phyloP scores from a whole-genome alignment of 2,329 filamentous ascomycete species.

The Phialemoniopsis sp. region DNA sequence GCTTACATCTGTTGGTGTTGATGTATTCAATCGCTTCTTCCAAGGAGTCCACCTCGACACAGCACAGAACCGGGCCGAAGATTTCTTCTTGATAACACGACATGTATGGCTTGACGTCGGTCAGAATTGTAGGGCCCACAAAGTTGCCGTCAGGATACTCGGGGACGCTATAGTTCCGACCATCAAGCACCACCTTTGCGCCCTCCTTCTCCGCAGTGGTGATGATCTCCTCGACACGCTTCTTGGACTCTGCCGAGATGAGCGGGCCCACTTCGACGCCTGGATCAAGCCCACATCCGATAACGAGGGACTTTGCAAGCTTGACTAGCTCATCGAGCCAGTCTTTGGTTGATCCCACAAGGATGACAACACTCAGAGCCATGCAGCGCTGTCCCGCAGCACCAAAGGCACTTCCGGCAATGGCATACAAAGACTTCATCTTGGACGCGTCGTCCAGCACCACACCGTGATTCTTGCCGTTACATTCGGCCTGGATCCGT shows the following conservation, averaged over 20 bases:
- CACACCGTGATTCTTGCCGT: slow-evolving; percentile 67
- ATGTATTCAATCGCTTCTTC: slow-evolving; percentile 27
- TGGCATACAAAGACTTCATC: slow-evolving; percentile 63
- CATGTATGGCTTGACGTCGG: slow-evolving; percentile 25
- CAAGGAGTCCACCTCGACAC: slow-evolving; percentile 23
- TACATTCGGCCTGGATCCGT: slow-evolving; percentile 65
- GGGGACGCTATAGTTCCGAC: slow-evolving; percentile 12
- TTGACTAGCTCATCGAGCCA: slow-evolving; percentile 62
- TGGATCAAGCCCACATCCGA: slow-evolving; percentile 15
- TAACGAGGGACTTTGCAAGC: slow-evolving; percentile 49
- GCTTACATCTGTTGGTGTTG: slow-evolving; percentile 17
- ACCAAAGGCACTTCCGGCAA: slow-evolving; percentile 63
- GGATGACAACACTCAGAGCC: slow-evolving; percentile 62
- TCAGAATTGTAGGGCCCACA: slow-evolving; percentile 26
- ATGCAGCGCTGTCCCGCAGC: slow-evolving; percentile 68
- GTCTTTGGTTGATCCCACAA: slow-evolving; percentile 61
- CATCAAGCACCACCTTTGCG: slow-evolving; percentile 14
- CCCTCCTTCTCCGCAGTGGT: slow-evolving; percentile 13
- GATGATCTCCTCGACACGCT: slow-evolving; percentile 14
- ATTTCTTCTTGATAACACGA: slow-evolving; percentile 28
- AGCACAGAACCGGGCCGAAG: slow-evolving; percentile 29
- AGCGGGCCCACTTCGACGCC: slow-evolving; percentile 15
- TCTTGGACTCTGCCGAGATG: slow-evolving; percentile 13
- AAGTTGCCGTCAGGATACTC: slow-evolving; percentile 13
- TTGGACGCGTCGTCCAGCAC: slow-evolving; percentile 66